These are phyloP conservation scores for Calonectria pseudoturangicola DNA, from an alignment of 2,329 filamentous ascomycete species.

Conservation along the genomic window DNA sequence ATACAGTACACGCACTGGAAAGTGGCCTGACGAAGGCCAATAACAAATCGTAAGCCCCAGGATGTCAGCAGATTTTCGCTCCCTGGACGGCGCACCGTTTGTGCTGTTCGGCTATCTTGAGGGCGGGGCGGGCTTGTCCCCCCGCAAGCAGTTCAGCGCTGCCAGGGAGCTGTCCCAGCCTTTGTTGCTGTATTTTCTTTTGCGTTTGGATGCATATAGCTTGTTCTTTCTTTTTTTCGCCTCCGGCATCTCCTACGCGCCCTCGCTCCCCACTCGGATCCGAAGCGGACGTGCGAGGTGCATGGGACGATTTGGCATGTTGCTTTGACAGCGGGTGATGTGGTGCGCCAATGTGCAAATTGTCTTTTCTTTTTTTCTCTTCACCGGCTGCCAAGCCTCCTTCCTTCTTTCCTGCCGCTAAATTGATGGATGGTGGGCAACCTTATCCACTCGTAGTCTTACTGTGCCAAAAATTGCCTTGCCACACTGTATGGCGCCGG, in stretches of 20 bases:
- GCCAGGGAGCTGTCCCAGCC: constrained; percentile 17
- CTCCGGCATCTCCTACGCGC: not conserved
- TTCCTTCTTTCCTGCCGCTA: not conserved
- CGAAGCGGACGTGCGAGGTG: constrained; percentile 20
- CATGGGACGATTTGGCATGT: not conserved
- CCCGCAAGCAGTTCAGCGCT: constrained; percentile 20
- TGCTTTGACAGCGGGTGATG: not conserved
- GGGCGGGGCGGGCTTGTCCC: constrained; percentile 13
- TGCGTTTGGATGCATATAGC: not conserved
- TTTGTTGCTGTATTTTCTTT: constrained; percentile 9
- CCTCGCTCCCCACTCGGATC: constrained; percentile 5
- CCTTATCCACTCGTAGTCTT: constrained; percentile 5
- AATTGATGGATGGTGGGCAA: constrained; percentile 29
- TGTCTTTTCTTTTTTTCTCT: not conserved
- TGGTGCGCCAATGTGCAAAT: not conserved
- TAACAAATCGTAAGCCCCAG: constrained; percentile 38
- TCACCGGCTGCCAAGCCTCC: constrained; percentile 8
- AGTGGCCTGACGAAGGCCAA: constrained; percentile 38
- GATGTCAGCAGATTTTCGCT: constrained; percentile 42
- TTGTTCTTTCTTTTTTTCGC: not conserved
- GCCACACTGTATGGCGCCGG: constrained; percentile 29
- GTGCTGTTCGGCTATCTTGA: constrained; percentile 36
- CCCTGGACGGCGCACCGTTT: constrained; percentile 7
- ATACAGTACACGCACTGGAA: constrained; percentile 21
- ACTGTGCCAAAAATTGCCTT: not conserved